Evolutionary conservation across 164 flowering plant genomes (phyloP).

Genomic region (Vitis amurensis): DNA sequence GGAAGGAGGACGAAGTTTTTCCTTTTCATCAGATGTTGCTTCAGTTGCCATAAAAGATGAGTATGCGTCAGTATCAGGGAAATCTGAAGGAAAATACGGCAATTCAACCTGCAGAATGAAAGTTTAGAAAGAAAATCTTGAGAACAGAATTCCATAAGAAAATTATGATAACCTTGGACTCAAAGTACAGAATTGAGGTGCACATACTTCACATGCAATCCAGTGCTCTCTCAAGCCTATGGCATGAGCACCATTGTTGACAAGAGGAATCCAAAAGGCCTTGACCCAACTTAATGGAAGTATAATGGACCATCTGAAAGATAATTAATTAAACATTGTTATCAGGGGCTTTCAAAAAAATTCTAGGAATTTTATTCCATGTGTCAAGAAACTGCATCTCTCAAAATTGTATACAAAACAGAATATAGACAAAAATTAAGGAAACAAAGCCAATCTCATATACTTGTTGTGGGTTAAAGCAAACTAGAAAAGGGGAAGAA

Average conservation of each 20-base stretch:
- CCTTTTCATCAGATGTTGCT: slow-evolving; percentile 37
- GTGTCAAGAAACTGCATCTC: no score
- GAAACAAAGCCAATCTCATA: no score
- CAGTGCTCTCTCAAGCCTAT: slow-evolving; percentile 89
- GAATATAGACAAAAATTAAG: no score
- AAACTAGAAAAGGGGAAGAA: no score
- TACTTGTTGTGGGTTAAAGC: no score
- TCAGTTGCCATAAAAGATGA: slow-evolving; percentile 49
- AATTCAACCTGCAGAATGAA: slow-evolving; percentile 55
- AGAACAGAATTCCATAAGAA: no score
- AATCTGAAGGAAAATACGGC: slow-evolving; percentile 81
- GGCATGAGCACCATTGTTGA: slow-evolving; percentile 72
- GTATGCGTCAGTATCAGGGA: slow-evolving; percentile 81
- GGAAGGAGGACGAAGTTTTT: slow-evolving; percentile 43
- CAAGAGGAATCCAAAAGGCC: slow-evolving; percentile 75
- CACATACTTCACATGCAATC: slow-evolving; percentile 65
- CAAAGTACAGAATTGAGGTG: not conserved
- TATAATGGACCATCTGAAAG: slow-evolving; percentile 78
- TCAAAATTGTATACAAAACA: no score
- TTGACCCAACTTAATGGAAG: slow-evolving; percentile 86
- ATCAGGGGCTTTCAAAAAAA: no score
- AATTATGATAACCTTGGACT: not conserved
- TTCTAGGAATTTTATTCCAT: no score
- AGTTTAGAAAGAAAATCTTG: not conserved
- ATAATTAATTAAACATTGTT: not conserved